Evolutionary conservation across 1,284 basidiomycete genomes (phyloP).

Genomic region (Boletus austroedulis): DNA sequence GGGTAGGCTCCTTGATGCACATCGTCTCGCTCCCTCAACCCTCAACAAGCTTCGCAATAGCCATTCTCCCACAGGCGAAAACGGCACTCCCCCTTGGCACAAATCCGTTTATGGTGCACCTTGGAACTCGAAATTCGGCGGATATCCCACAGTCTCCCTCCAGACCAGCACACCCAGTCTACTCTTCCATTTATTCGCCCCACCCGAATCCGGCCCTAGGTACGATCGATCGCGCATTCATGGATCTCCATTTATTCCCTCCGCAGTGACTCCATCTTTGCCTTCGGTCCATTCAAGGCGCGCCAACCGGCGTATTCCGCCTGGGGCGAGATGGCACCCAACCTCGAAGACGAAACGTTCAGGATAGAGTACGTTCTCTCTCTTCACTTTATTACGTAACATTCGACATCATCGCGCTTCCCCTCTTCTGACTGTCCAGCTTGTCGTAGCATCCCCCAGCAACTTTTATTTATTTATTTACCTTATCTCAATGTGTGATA

Average conservation of each 20-base stretch:
- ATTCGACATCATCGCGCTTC: conserved; percentile 26
- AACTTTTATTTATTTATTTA: conserved; percentile 18
- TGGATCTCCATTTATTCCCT: conserved; percentile 22
- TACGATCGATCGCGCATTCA: conserved; percentile 35
- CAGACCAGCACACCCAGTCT: conserved; percentile 61
- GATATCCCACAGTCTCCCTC: conserved; percentile 50
- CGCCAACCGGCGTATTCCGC: conserved; percentile 49
- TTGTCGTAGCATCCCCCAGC: conserved; percentile 5
- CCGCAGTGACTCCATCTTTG: conserved; percentile 28
- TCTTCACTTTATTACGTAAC: conserved; percentile 28
- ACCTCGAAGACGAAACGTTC: conserved; percentile 66
- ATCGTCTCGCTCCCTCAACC: conserved; percentile 16
- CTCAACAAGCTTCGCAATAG: conserved; percentile 31
- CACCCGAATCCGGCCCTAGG: conserved; percentile 55
- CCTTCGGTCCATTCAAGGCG: conserved; percentile 31
- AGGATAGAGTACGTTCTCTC: conserved; percentile 66
- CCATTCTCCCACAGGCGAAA: conserved; percentile 32
- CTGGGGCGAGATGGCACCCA: conserved; percentile 70
- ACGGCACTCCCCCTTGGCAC: conserved; percentile 29
- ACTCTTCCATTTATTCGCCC: conserved; percentile 67
- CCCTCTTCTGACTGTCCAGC: conserved; percentile 17
- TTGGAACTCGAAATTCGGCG: conserved; percentile 44
- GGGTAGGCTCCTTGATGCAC: conserved; percentile 30
- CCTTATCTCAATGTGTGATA: conserved; percentile 27
- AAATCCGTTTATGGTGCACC: conserved; percentile 31